Evolutionary conservation across 345 rosid genomes (phyloP).

Genomic region (Citrus australasica): DNA sequence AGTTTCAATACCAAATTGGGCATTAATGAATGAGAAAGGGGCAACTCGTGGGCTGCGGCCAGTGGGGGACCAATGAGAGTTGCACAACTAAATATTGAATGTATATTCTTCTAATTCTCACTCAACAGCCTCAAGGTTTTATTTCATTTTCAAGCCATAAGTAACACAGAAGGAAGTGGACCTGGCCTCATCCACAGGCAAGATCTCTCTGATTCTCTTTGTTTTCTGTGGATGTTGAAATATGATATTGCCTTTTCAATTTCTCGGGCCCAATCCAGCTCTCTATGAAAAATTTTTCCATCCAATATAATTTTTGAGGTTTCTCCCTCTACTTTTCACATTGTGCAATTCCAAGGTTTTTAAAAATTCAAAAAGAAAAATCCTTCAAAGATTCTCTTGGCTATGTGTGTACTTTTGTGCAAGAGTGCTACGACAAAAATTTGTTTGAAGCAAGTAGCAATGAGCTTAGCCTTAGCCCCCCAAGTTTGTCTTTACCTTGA

Average conservation of each 20-base stretch:
- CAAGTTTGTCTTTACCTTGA: constrained; percentile 19
- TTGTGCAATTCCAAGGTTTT: constrained; percentile 18
- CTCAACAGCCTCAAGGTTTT: constrained; percentile 21
- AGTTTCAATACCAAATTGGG: too few relatives aligned
- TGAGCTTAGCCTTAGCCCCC: not conserved
- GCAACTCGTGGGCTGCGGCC: not conserved
- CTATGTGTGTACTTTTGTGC: not conserved
- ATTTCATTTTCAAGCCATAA: constrained; percentile 40
- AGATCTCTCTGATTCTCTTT: constrained; percentile 65
- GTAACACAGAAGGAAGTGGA: constrained; percentile 32
- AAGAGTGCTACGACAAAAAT: constrained; percentile 1
- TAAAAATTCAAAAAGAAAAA: constrained; percentile 8
- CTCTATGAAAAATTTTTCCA: not conserved
- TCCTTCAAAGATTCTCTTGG: constrained; percentile 26
- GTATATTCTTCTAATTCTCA: constrained; percentile 15
- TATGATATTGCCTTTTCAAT: constrained; percentile 45
- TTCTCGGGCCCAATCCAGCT: constrained; percentile 42
- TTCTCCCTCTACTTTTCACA: constrained; percentile 21
- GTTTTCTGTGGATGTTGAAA: constrained; percentile 43
- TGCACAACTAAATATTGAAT: constrained; percentile 9
- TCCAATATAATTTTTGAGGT: not conserved
- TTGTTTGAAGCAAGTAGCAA: constrained; percentile 18
- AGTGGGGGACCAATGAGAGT: constrained; percentile 30
- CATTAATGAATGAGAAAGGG: not conserved
- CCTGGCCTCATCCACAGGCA: constrained; percentile 45